phyloP scores from a whole-genome alignment of 345 rosid genomes.

The Atalantia buxifolia region DNA sequence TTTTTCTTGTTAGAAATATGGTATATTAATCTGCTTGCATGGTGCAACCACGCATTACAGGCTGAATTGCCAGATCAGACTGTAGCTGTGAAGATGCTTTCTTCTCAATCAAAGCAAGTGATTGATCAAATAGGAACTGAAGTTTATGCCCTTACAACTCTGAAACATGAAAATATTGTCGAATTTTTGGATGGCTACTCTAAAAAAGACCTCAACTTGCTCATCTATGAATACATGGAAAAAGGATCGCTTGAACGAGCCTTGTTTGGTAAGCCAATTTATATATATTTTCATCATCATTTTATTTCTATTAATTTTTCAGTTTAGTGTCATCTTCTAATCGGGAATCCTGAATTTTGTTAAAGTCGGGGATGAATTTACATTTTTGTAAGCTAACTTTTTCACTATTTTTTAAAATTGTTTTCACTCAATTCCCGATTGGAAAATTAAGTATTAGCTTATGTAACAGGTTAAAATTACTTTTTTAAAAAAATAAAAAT shows the following conservation, averaged over 20 bases:
- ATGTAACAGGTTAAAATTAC: no score
- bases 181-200: conserved; percentile 5
- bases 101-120: neutral
- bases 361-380: no score
- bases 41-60: neutral
- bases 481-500: no score
- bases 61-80: neutral
- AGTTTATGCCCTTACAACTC: neutral
- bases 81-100: conserved; percentile 6
- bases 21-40: no score
- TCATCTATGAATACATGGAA: conserved; percentile 5
- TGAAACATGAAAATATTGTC: conserved; percentile 1
- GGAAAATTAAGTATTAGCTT: no score
- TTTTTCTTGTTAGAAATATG: no score
- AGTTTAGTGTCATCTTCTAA: no score
- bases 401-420: no score
- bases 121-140: neutral
- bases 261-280: neutral
- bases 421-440: no score
- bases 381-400: no score
- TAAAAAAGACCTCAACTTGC: neutral
- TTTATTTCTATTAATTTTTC: no score
- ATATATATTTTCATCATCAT: neutral
- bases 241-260: neutral
- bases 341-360: no score